Evolutionary conservation across 2,329 filamentous ascomycete genomes (phyloP), one percentile per base, ranked within the genome.

Genomic region (Sporothrix protearum): DNA sequence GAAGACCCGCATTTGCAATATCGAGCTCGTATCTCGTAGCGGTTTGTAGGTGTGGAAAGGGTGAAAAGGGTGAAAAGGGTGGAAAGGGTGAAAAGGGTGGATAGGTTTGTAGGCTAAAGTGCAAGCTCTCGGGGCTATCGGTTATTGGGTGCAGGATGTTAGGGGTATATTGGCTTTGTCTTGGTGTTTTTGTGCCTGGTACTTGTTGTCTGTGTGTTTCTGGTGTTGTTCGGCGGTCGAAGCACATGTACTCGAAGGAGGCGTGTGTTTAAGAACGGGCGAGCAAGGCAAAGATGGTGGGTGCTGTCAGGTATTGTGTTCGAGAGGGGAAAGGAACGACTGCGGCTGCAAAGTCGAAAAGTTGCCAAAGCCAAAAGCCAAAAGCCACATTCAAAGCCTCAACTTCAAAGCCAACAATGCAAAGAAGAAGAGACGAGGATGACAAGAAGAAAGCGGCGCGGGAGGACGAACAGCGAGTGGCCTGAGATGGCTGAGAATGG

Each of bases 1-100:
- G 68, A 66, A 59, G 71, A 70, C 71, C 71, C 71, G 71, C 71
- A 47, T 67, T 66, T 25, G n/a, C 66, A 70, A 53, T 67, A 59
- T 53, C 39, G 49, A 70, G 22, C 68, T 72, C 51, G 67, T 59
- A 59, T 67, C 61, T 30, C 19, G 61, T 9, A 30, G 42, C 39
- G 36, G 59, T 30, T 47, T 49, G 42, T n/a, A 33, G 42, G 45
- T 36, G 49, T 53, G 49, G 25, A 53, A 25, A 57, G 22, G 14
- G 53, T 30, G 53, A 5, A 49, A 36, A 33, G 53, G 25, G n/a
- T n/a, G n/a, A n/a, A n/a, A n/a, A n/a, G n/a, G n/a, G n/a, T n/a
- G n/a, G n/a, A n/a, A n/a, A n/a, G n/a, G n/a, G 49, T 53, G 49
- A 12, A 53, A 25, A 57, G 22, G 14, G 53, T 30, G 53, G 12